A percentile compares a stretch with the other conserved stretches of the same genome.
phyloP scores from a whole-genome alignment of 495 filamentous ascomycete species.

The Penicillium nucicola region DNA sequence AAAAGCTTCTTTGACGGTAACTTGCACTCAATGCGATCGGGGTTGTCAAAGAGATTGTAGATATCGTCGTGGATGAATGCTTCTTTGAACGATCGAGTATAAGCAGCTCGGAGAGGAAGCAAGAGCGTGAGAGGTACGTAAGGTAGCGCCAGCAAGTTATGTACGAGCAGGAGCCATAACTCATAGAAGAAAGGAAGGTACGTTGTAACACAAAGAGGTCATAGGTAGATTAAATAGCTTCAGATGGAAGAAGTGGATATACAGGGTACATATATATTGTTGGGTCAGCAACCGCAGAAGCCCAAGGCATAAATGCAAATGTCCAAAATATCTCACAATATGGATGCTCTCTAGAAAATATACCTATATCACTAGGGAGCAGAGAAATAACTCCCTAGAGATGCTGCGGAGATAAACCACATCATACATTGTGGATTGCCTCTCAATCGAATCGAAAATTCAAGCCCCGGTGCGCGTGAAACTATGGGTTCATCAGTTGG shows the following conservation, averaged over 20 bases:
- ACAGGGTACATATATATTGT: neutral
- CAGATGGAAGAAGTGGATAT: neutral
- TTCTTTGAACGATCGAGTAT: conserved; percentile 15
- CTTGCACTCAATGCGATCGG: conserved; percentile 36
- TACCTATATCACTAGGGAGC: conserved; percentile 13
- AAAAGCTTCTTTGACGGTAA: conserved; percentile 20
- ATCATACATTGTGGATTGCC: conserved; percentile 5
- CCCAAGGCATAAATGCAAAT: neutral
- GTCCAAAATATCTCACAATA: conserved; percentile 1
- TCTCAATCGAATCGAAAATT: conserved; percentile 10
- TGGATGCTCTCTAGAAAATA: neutral
- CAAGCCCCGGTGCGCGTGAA: conserved; percentile 24
- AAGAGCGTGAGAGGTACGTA: conserved; percentile 4
- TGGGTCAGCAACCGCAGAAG: neutral
- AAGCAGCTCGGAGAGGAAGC: conserved; percentile 10
- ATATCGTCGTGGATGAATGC: conserved; percentile 16
- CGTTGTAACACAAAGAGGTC: neutral
- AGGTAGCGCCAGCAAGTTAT: conserved; percentile 10
- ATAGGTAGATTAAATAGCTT: neutral
- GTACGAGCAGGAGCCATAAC: conserved; percentile 9
- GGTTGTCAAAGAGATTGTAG: conserved; percentile 14
- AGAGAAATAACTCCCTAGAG: conserved; percentile 18
- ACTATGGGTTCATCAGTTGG: conserved; percentile 20
- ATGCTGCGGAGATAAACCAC: conserved; percentile 19
- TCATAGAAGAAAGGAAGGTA: conserved; percentile 15